Percentiles rank a stretch among this genome's conserved stretches.
Evolutionary conservation across 768 basidiomycete genomes (phyloP).

Genomic region (Russula earlei): DNA sequence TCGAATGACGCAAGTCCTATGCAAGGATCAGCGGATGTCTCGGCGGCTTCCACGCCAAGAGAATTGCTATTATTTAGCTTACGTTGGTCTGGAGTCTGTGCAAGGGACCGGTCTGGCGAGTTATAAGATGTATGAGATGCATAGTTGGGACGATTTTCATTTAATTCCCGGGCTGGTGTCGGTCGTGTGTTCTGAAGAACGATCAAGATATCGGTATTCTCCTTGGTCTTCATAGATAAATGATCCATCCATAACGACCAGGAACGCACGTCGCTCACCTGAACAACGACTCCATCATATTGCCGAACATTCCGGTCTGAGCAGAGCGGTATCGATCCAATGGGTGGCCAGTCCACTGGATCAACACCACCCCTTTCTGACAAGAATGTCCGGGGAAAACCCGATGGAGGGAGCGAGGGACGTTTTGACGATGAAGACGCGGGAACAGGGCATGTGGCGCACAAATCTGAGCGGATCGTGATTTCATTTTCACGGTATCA

Average conservation of each 20-base stretch:
- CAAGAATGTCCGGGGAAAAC: neutral
- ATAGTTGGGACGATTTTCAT: too few relatives aligned
- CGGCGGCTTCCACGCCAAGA: neutral
- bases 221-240: neutral
- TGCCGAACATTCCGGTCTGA: neutral
- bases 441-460: neutral
- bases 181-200: neutral
- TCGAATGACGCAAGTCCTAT: neutral
- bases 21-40: neutral
- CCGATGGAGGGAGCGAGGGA: neutral
- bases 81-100: neutral
- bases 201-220: neutral
- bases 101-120: neutral
- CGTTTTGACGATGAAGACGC: neutral
- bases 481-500: too few relatives aligned
- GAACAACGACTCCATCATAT: neutral
- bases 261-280: too few relatives aligned
- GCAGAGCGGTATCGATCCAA: neutral
- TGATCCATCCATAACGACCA: neutral
- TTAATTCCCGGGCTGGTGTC: neutral
- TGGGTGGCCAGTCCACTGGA: slow-evolving; percentile 12
- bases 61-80: too few relatives aligned
- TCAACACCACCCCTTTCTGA: neutral
- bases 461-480: neutral
- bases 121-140: neutral